Percentiles rank a stretch among this genome's conserved stretches.
phyloP scores from a whole-genome alignment of 1,284 basidiomycete species.

The Fomitiporia mediterranea region DNA sequence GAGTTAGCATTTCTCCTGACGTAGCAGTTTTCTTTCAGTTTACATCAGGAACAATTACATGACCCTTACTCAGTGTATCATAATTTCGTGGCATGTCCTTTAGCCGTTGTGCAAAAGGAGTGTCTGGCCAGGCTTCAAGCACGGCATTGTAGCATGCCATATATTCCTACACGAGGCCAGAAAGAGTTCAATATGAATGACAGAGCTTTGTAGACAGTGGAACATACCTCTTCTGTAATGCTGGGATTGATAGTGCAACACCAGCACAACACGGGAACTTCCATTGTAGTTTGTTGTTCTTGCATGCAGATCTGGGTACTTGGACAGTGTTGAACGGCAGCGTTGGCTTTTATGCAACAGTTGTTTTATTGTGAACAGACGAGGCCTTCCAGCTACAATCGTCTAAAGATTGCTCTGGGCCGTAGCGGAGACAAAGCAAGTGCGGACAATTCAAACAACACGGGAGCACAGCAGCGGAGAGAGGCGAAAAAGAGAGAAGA shows the following conservation, averaged over 20 bases:
- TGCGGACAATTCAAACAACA: no score
- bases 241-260: conserved; percentile 17
- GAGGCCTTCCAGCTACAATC: no score
- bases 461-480: not conserved
- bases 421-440: not conserved
- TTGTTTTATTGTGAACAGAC: not conserved
- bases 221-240: conserved; percentile 18
- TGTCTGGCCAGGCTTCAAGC: conserved; percentile 18
- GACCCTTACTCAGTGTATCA: conserved; percentile 15
- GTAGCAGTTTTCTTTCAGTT: not conserved
- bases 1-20: conserved; percentile 60
- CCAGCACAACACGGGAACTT: conserved; percentile 17
- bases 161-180: conserved; percentile 11
- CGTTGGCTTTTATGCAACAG: not conserved
- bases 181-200: not conserved
- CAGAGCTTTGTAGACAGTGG: no score
- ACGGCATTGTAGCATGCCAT: conserved; percentile 19
- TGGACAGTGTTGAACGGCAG: not conserved
- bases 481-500: not conserved
- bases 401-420: no score
- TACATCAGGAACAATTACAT: not conserved
- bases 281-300: not conserved
- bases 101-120: conserved; percentile 10
- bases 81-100: conserved; percentile 18
- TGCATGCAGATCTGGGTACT: not conserved